Evolutionary conservation across 2,329 filamentous ascomycete species (phyloP).

Genomic region (Fusarium tjaetaba): DNA sequence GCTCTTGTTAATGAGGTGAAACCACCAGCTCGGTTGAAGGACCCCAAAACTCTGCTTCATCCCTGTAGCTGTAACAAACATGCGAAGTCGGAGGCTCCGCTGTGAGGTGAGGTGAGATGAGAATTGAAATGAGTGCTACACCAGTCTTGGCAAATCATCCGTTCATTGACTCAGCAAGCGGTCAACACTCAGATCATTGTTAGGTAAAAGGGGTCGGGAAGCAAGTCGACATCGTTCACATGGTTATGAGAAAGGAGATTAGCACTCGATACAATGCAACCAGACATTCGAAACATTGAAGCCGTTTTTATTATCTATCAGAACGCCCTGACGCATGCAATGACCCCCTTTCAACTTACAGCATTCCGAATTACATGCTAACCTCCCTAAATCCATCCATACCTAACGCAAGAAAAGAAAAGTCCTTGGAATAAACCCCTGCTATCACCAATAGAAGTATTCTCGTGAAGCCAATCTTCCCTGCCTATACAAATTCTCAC

Average conservation of each 20-base stretch:
- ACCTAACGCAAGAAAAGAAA: conserved; percentile 12
- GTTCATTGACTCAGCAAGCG: background rate
- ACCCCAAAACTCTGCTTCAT: conserved; percentile 13
- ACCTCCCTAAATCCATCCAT: conserved; percentile 26
- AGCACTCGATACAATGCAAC: conserved; percentile 2
- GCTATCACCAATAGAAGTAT: background rate
- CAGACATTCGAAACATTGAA: conserved; percentile 29
- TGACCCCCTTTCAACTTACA: conserved; percentile 35
- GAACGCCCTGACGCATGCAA: conserved; percentile 44
- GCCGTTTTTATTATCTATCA: conserved; percentile 42
- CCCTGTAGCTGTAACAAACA: conserved; percentile 22
- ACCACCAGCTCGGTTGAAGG: conserved; percentile 32
- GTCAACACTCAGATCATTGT: background rate
- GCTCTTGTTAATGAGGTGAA: conserved; percentile 21
- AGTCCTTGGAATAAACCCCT: conserved; percentile 23
- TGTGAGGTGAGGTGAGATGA: conserved; percentile 22
- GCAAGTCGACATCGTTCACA: conserved; percentile 5
- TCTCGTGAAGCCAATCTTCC: conserved; percentile 15
- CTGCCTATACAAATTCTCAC: conserved; percentile 55
- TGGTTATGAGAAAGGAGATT: conserved; percentile 1
- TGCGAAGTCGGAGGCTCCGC: conserved; percentile 15
- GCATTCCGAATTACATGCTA: conserved; percentile 42
- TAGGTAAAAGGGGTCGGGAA: conserved; percentile 17
- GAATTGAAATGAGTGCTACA: conserved; percentile 23
- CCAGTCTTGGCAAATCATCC: conserved; percentile 26